These are phyloP conservation scores for Lipomyces anomalus DNA, from an alignment of 805 yeast genomes.

Conservation along the genomic window DNA sequence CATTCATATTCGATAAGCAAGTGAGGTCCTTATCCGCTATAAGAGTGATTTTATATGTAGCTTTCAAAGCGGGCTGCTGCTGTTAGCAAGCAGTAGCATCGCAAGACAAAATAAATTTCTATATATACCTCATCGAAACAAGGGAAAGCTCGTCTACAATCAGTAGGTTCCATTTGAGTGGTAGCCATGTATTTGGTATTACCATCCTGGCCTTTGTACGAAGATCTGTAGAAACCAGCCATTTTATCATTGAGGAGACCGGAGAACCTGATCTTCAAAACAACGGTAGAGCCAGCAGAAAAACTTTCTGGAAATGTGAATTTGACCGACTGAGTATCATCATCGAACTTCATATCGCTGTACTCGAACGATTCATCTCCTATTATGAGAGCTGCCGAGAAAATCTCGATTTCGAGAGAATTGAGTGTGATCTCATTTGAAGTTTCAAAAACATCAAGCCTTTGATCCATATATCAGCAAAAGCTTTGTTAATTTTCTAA, in stretches of 20 bases:
- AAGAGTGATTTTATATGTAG: conserved; percentile 55
- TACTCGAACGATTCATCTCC: conserved; percentile 25
- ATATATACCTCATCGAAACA: conserved; percentile 72
- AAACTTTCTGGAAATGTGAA: conserved; percentile 47
- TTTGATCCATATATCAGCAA: background rate
- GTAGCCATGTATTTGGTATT: conserved; percentile 53
- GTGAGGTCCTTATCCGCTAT: conserved; percentile 48
- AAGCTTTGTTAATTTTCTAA: background rate
- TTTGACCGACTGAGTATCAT: conserved; percentile 57
- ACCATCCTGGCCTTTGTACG: conserved; percentile 52
- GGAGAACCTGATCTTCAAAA: conserved; percentile 48
- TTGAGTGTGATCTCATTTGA: conserved; percentile 51
- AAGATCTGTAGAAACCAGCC: conserved; percentile 73
- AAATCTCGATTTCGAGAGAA: conserved; percentile 58
- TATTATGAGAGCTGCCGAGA: conserved; percentile 38
- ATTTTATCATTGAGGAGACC: conserved; percentile 61
- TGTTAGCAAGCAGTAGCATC: no score
- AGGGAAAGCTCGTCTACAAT: conserved; percentile 73
- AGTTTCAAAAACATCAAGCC: conserved; percentile 39
- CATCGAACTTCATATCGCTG: conserved; percentile 35
- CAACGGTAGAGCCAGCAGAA: conserved; percentile 36
- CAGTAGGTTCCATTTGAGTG: conserved; percentile 72
- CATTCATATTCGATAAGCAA: conserved; percentile 66
- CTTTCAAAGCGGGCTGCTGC: conserved; percentile 64
- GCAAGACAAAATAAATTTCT: no score